Conservation (phyloP, 164 flowering plant genomes). For the Macadamia integrifolia region DNA sequence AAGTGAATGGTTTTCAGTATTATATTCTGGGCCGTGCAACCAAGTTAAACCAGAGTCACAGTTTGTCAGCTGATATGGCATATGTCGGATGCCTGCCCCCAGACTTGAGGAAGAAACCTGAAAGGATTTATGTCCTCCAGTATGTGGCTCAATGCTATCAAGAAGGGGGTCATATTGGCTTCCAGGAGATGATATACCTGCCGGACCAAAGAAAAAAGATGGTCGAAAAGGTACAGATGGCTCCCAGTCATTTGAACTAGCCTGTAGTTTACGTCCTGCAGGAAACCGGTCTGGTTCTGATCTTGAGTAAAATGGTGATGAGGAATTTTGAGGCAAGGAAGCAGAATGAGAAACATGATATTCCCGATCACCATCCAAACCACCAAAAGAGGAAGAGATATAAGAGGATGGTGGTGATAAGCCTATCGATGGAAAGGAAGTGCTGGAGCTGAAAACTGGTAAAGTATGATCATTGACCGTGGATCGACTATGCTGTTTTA, state of each 20-base stretch:
- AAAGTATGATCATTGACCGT: constrained; percentile 10
- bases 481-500: constrained; percentile 7
- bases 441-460: background rate
- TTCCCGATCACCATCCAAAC: constrained; percentile 18
- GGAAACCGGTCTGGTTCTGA: constrained; percentile 19
- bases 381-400: constrained; percentile 20
- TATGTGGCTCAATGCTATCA: constrained; percentile 53
- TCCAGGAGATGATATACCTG: constrained; percentile 34
- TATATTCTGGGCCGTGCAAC: constrained; percentile 10
- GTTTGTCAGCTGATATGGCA: constrained; percentile 19
- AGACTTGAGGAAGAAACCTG: constrained; percentile 23
- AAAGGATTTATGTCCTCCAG: constrained; percentile 20
- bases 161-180: constrained; percentile 60
- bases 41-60: constrained; percentile 22
- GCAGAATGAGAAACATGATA: constrained; percentile 20
- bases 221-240: constrained; percentile 82
- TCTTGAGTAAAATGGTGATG: constrained; percentile 29
- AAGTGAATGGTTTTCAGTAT: constrained; percentile 17
- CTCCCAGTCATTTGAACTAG: constrained; percentile 47
- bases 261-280: constrained; percentile 18
- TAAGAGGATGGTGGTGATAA: constrained; percentile 14
- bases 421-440: constrained; percentile 12
- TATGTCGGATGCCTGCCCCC: constrained; percentile 14
- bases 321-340: constrained; percentile 22
- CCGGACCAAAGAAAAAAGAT: constrained; percentile 38